Base-by-base conservation (phyloP, 345 rosid genomes). In the Euclidium syriacum region DNA sequence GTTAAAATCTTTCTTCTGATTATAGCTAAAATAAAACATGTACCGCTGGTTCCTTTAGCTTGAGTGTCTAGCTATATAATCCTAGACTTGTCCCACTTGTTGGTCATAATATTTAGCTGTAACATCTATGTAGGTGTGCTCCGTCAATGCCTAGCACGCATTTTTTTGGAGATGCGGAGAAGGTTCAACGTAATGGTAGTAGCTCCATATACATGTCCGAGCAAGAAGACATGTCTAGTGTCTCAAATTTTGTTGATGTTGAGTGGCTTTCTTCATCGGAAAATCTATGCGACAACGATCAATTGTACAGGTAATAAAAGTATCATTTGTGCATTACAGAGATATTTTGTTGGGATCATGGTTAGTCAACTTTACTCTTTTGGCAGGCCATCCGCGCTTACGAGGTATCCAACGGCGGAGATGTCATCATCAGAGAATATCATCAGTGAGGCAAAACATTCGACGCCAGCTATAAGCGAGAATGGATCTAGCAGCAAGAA, bases 261-360 rank as follows among this genome's bases (percentile, higher is more conserved):
- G 97, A 90, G 66, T 83, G 95, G 94, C 83, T 95, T 26, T 95
- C 97, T 4, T 95, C 97, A 23, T 86, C 96, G 1, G 97, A 87
- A 61, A 90, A 84, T 70, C 87, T 95, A 54, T 88, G 87, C 4
- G 96, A 95, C 52, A 95, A 88, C 36, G 96, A 95, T 68, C 85
- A 73, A 43, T 81, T 73, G 68, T 86, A 82, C 76, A 95, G 99
- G 99, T 95, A 83, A 24, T 36, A 68, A 52, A 42, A 25, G 25
- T 18, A 32, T 0, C n/a, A n/a, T n/a, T n/a, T 42, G 54, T 58
- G 23, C 58, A 22, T 32, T 49, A 8, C 49, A 49, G 41, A 66
- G 29, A 35, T 17, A 8, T 11, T 12, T 19, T n/a, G n/a, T 27
- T 19, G 11, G 7, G 40, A 12, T 30, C 52, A 41, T 43, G 43